Conservation (phyloP, 2,329 filamentous ascomycete genomes). For the Xylaria sp. region DNA sequence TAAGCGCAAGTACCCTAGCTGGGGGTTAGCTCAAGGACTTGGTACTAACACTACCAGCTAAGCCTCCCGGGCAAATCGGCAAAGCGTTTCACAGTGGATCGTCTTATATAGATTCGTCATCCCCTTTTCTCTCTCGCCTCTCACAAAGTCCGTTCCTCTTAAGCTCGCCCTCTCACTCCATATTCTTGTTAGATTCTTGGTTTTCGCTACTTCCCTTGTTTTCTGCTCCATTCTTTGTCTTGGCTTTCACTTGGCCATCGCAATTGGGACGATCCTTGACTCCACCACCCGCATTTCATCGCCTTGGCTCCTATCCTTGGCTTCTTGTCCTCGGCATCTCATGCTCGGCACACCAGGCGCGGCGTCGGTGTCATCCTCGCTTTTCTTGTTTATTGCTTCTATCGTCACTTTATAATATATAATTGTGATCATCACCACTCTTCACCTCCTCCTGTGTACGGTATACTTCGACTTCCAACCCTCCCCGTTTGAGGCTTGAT, state of each 20-base stretch:
- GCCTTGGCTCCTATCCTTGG: conserved; percentile 4
- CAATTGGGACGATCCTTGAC: conserved; percentile 9
- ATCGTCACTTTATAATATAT: not conserved
- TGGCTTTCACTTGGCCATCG: conserved; percentile 1
- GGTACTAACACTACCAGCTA: not conserved
- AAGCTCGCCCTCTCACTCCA: not conserved
- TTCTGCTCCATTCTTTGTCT: conserved; percentile 4
- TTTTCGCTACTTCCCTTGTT: not conserved
- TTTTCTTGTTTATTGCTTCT: not conserved
- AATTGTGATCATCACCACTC: not conserved
- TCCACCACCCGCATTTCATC: conserved; percentile 9
- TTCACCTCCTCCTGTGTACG: not conserved
- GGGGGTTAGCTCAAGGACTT: not conserved
- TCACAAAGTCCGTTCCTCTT: not conserved
- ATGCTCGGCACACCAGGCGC: conserved; percentile 6
- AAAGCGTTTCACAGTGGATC: conserved; percentile 14
- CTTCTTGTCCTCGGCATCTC: not conserved
- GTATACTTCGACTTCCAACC: not conserved
- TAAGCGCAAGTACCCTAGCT: not conserved
- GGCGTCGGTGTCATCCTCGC: too few species aligned
- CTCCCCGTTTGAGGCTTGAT: not conserved
- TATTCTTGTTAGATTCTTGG: not conserved
- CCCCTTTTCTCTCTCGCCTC: not conserved
- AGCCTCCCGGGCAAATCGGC: not conserved
- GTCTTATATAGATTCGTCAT: conserved; percentile 4